phyloP scores from a whole-genome alignment of 805 yeast genomes.

The Nakazawaea holstii region DNA sequence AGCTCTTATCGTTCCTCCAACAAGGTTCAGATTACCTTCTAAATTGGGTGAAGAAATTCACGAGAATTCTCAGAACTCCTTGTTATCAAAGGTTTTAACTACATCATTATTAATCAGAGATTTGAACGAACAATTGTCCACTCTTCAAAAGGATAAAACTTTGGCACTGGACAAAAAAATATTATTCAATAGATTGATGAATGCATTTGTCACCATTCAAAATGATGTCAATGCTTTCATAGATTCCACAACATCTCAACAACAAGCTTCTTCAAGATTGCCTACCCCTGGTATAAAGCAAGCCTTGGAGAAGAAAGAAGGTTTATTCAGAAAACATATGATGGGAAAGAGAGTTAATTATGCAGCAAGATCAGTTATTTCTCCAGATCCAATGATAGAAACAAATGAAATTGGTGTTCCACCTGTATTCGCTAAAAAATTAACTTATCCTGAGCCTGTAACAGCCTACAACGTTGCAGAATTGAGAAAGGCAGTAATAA shows the following conservation, averaged over 20 bases:
- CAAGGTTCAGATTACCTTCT: slow-evolving; percentile 94
- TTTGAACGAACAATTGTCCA: slow-evolving; percentile 76
- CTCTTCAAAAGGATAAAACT: slow-evolving; percentile 52
- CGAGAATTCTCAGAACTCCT: slow-evolving; percentile 89
- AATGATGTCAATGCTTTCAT: slow-evolving; percentile 92
- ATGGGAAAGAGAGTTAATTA: slow-evolving; percentile 99
- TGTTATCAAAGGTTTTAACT: slow-evolving; percentile 71
- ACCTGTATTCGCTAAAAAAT: slow-evolving; percentile 92
- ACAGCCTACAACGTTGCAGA: slow-evolving; percentile 88
- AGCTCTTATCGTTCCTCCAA: slow-evolving; percentile 89
- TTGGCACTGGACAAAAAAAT: slow-evolving; percentile 68
- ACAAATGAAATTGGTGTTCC: slow-evolving; percentile 99
- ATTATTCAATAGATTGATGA: slow-evolving; percentile 86
- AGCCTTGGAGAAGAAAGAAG: slow-evolving; percentile 97
- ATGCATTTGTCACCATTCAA: slow-evolving; percentile 90
- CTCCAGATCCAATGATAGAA: slow-evolving; percentile 97
- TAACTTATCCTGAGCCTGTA: slow-evolving; percentile 98
- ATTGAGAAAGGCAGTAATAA: slow-evolving; percentile 88
- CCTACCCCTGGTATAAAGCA: slow-evolving; percentile 96
- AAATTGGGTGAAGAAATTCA: slow-evolving; percentile 95
- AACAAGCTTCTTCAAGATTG: slow-evolving; percentile 52
- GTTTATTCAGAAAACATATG: slow-evolving; percentile 97
- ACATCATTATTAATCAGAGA: slow-evolving; percentile 83
- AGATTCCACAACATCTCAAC: slow-evolving; percentile 86
- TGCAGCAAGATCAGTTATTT: slow-evolving; percentile 98